Evolutionary conservation across 352 stramenopile genomes (phyloP), one percentile per base, ranked within the genome.

Genomic region (Saprolegnia parasitica): DNA sequence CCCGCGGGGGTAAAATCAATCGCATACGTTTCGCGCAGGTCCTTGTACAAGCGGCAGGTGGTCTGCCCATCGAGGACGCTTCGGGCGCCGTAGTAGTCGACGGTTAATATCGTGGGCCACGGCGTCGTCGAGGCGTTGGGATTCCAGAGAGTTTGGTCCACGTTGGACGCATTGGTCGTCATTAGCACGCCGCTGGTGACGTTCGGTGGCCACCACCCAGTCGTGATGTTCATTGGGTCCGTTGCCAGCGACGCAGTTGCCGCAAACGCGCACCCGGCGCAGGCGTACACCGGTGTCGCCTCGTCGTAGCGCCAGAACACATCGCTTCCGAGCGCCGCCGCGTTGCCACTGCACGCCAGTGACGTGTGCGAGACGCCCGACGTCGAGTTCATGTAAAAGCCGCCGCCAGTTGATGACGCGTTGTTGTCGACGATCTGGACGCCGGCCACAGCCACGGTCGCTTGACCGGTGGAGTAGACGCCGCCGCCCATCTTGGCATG

Each of bases 161-260:
- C 29, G 32, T 61, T 32, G 29, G 40, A 21, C 65, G 56, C 29
- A 78, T 76, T 0, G 52, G 52, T 45, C 1, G 77, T 76, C 21
- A 90, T 37, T 26, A 75, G 79, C 4, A 91, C 82, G 23, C 81
- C 84, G 60, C 81, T 90, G 0, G 78, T 90, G 2, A 89, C 82
- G n/a, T 21, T 76, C 0, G 37, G 9, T 4, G 84, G 84, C 84
- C 84, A 90, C 81, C 81, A 90, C 5, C 81, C 84, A 2, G 60
- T 16, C 0, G 72, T 77, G 11, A 90, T 77, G 8, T 18, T 52
- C 16, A 73, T 76, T 0, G 81, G 75, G 65, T 80, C 89, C 4
- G 79, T 86, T 20, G 76, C 70, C 1, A 83, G 70, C 4, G 35
- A 39, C 0, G 35, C 50, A 0, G 54, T 32, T 9, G 15, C 39